Percentiles rank a stretch among this genome's conserved stretches.
Conservation (phyloP, 225 moss, liverwort and hornwort species). For the Sphagnum contortum region DNA sequence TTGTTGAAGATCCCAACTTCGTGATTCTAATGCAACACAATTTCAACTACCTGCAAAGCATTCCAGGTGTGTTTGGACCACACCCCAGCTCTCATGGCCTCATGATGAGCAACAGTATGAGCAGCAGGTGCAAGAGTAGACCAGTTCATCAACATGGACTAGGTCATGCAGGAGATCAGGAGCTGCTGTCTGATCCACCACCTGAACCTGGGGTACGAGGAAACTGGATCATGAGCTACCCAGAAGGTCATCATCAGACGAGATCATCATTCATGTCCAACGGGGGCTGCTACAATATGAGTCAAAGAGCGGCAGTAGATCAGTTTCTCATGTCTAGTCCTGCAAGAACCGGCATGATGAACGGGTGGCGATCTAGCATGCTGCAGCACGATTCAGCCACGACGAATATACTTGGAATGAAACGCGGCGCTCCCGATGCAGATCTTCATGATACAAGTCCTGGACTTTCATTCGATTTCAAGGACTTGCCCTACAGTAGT, state of each 20-base stretch:
- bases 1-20: constrained; percentile 43
- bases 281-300: constrained; percentile 10
- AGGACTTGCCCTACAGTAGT: constrained; percentile 8
- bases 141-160: constrained; percentile 18
- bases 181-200: neutral
- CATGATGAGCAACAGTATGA: constrained; percentile 17
- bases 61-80: constrained; percentile 48
- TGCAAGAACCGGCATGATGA: neutral
- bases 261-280: too few relatives aligned
- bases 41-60: constrained; percentile 44
- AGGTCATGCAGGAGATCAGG: constrained; percentile 2
- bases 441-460: neutral
- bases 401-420: constrained; percentile 5
- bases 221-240: too few relatives aligned
- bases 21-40: constrained; percentile 43
- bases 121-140: constrained; percentile 2
- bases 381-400: too few relatives aligned
- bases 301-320: constrained; percentile 10
- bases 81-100: constrained; percentile 25
- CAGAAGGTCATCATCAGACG: too few relatives aligned
- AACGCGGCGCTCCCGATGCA: constrained; percentile 5
- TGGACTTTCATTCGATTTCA: constrained; percentile 17
- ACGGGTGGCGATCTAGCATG: constrained; percentile 27
- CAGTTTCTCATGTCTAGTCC: constrained; percentile 9
- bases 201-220: too few relatives aligned